These are phyloP conservation scores for Periconia sp. DNA, from an alignment of 2,329 filamentous ascomycete species.

Conservation along the genomic window DNA sequence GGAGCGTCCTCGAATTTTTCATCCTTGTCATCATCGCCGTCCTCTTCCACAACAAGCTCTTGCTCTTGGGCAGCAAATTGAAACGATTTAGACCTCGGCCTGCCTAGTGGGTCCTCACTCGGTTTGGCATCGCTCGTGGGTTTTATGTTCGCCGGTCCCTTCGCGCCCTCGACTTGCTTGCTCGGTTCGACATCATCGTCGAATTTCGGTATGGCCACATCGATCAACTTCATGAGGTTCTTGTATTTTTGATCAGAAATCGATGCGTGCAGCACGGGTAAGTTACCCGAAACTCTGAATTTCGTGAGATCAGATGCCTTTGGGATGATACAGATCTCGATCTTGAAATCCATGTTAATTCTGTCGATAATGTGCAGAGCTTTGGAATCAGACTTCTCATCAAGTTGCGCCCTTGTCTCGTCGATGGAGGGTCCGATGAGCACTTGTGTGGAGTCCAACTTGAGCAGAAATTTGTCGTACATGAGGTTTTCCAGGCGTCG, in stretches of 20 bases:
- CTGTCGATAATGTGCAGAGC: slow-evolving; percentile 89
- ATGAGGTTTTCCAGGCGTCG: slow-evolving; percentile 86
- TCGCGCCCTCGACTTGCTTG: slow-evolving; percentile 41
- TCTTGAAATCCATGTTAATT: slow-evolving; percentile 94
- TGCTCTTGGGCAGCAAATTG: slow-evolving; percentile 71
- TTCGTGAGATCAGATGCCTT: slow-evolving; percentile 93
- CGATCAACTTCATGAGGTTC: slow-evolving; percentile 91
- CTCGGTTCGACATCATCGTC: slow-evolving; percentile 53
- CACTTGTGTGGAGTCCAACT: slow-evolving; percentile 91
- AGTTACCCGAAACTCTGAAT: slow-evolving; percentile 84
- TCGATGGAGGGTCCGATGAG: slow-evolving; percentile 93
- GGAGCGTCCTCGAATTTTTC: slow-evolving; percentile 69
- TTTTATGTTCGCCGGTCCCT: slow-evolving; percentile 42
- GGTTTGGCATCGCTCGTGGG: slow-evolving; percentile 30
- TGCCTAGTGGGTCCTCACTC: slow-evolving; percentile 43
- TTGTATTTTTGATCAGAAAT: slow-evolving; percentile 97
- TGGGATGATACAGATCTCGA: slow-evolving; percentile 96
- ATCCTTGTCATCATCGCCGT: slow-evolving; percentile 63
- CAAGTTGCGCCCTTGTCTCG: slow-evolving; percentile 81
- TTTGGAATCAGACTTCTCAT: slow-evolving; percentile 65
- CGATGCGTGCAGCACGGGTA: slow-evolving; percentile 88
- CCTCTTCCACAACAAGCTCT: slow-evolving; percentile 78
- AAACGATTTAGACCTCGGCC: slow-evolving; percentile 70
- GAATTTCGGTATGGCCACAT: slow-evolving; percentile 90
- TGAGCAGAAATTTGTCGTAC: slow-evolving; percentile 96